Evolutionary conservation across 495 filamentous ascomycete species (phyloP).

Genomic region (Penicillium crystallinum): DNA sequence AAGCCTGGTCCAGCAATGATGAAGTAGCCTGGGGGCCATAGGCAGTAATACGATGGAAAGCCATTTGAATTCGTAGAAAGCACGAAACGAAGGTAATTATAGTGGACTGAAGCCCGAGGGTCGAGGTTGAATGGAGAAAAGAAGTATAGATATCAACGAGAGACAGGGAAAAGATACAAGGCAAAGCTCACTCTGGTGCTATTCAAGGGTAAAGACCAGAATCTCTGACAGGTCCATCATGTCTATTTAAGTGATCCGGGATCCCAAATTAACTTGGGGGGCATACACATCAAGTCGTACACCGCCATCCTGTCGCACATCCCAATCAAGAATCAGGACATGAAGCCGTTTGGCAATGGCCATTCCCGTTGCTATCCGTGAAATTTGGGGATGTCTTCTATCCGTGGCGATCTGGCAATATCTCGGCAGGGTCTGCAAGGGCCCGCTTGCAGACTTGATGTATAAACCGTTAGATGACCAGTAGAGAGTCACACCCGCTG

Average conservation of each 20-base stretch:
- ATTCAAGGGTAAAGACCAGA: neutral
- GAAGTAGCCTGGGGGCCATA: neutral
- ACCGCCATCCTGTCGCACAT: constrained; percentile 33
- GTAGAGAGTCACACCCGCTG: constrained; percentile 17
- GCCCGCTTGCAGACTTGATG: constrained; percentile 33
- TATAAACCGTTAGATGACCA: constrained; percentile 25
- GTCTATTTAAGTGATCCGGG: constrained; percentile 18
- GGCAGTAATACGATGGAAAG: neutral
- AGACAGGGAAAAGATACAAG: neutral
- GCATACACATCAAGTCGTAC: constrained; percentile 24
- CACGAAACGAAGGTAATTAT: neutral
- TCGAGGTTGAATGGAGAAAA: neutral
- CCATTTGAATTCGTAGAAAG: constrained; percentile 3
- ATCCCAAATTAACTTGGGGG: constrained; percentile 5
- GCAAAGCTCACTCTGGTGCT: neutral
- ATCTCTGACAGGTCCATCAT: neutral
- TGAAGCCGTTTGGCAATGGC: constrained; percentile 21
- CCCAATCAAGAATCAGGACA: constrained; percentile 21
- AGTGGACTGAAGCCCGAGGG: neutral
- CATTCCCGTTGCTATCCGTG: constrained; percentile 13
- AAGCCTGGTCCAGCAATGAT: neutral
- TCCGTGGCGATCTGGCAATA: constrained; percentile 16
- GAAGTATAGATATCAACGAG: neutral
- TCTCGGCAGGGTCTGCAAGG: constrained; percentile 33
- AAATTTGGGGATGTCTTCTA: constrained; percentile 18